Evolutionary conservation across 2,329 filamentous ascomycete genomes (phyloP).

Genomic region (Xylariaceae sp.): DNA sequence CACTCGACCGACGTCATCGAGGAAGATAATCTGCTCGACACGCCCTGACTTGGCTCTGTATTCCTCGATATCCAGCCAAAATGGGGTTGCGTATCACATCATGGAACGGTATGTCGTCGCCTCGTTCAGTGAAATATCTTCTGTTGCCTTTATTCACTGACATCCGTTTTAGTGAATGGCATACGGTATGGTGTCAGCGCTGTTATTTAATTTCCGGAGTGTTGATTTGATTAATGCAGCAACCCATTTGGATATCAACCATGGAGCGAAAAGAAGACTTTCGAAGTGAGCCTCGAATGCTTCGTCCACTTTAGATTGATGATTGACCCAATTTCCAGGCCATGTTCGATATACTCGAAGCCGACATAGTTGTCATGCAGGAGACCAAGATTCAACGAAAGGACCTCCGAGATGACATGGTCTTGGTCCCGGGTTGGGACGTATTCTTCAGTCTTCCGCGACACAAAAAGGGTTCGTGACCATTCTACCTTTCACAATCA

Average conservation of each 20-base stretch:
- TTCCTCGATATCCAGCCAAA: constrained; percentile 19
- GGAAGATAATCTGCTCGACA: constrained; percentile 2
- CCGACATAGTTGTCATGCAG: constrained; percentile 92
- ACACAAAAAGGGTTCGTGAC: constrained; percentile 74
- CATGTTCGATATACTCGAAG: constrained; percentile 92
- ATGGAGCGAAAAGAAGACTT: constrained; percentile 70
- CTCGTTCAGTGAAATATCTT: neutral
- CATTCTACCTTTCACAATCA: neutral
- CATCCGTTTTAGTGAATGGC: constrained; percentile 61
- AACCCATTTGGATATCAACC: constrained; percentile 83
- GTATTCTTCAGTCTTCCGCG: constrained; percentile 91
- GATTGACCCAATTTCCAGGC: constrained; percentile 43
- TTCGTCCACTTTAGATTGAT: neutral
- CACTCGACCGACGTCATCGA: constrained; percentile 4
- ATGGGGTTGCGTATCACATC: constrained; percentile 81
- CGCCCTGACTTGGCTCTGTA: constrained; percentile 3
- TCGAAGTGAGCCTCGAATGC: constrained; percentile 47
- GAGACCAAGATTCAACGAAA: constrained; percentile 95
- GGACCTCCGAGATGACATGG: constrained; percentile 91
- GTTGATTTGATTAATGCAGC: constrained; percentile 38
- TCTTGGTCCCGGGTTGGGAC: constrained; percentile 91
- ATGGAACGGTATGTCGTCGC: constrained; percentile 66
- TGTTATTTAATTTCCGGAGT: neutral
- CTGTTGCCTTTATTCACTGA: constrained; percentile 20
- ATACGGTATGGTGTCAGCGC: constrained; percentile 55